These are phyloP conservation scores for Croton setiger DNA, from an alignment of 441 rosid genomes.

Conservation along the genomic window DNA sequence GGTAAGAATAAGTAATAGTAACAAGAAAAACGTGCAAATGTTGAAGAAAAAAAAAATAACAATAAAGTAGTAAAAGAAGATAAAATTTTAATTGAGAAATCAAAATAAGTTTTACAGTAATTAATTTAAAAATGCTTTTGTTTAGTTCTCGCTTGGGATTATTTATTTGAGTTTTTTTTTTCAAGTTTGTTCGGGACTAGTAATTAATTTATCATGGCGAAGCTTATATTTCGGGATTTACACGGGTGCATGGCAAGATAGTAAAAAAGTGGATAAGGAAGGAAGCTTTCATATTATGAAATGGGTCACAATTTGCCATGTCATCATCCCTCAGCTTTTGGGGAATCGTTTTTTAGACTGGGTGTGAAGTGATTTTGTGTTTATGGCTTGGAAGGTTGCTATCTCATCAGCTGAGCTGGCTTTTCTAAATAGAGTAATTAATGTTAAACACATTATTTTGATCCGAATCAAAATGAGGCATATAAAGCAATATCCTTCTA, in stretches of 20 bases:
- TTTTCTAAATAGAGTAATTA: no score
- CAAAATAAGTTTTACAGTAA: no score
- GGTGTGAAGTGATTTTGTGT: no score
- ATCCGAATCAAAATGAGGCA: no score
- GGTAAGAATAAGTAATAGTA: background rate
- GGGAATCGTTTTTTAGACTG: background rate
- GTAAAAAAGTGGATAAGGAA: slow-evolving; percentile 18
- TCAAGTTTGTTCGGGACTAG: slow-evolving; percentile 16
- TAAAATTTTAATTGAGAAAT: background rate
- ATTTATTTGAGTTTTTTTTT: slow-evolving; percentile 21
- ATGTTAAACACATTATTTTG: no score
- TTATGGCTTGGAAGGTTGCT: no score
- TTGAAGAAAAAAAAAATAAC: background rate
- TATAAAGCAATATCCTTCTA: no score
- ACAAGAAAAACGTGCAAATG: background rate
- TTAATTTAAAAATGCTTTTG: no score
- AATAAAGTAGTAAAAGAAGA: slow-evolving; percentile 11
- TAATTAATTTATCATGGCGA: slow-evolving; percentile 18
- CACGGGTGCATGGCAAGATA: slow-evolving; percentile 16
- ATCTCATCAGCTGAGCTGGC: no score
- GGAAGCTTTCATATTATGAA: background rate
- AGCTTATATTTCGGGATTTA: slow-evolving; percentile 24
- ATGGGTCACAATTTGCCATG: slow-evolving; percentile 14
- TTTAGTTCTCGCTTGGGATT: background rate
- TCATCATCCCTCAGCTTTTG: slow-evolving; percentile 12